Percentiles rank a stretch among this genome's conserved stretches.
Conservation (phyloP, 495 filamentous ascomycete species). For the Penicillium psychrofluorescens region DNA sequence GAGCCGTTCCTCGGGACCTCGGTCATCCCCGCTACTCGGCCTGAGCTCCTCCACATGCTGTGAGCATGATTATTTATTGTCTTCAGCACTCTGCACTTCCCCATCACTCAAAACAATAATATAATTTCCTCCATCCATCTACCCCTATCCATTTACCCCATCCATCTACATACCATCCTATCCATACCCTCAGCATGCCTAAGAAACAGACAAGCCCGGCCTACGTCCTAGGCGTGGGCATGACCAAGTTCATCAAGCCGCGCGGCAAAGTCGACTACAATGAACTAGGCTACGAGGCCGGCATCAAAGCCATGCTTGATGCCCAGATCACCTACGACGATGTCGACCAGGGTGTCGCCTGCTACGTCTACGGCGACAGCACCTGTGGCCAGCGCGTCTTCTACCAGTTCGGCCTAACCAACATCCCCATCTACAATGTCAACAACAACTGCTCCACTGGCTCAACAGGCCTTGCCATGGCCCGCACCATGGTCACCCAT, state of each 20-base stretch:
- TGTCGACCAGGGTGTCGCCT: slow-evolving; percentile 91
- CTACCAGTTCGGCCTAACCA: slow-evolving; percentile 97
- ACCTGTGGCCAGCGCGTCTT: slow-evolving; percentile 96
- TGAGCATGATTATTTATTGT: neutral
- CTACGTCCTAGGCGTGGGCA: slow-evolving; percentile 94
- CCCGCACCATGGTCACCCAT: slow-evolving; percentile 67
- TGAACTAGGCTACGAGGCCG: slow-evolving; percentile 88
- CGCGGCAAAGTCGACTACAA: slow-evolving; percentile 65
- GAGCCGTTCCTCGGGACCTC: slow-evolving; percentile 19
- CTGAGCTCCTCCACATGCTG: too few relatives aligned
- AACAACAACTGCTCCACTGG: slow-evolving; percentile 99
- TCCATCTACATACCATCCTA: neutral
- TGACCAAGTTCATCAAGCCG: slow-evolving; percentile 99
- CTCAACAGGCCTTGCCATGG: slow-evolving; percentile 80
- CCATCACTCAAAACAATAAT: neutral
- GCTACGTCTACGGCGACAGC: slow-evolving; percentile 94
- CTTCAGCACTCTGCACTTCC: neutral
- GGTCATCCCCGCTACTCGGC: slow-evolving; percentile 16
- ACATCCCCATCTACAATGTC: slow-evolving; percentile 93
- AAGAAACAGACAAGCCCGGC: slow-evolving; percentile 46
- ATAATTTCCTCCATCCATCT: too few relatives aligned
- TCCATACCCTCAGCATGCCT: slow-evolving; percentile 30
- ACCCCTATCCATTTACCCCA: too few relatives aligned
- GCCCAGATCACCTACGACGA: slow-evolving; percentile 95
- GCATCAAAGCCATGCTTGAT: slow-evolving; percentile 91